phyloP scores from a whole-genome alignment of 2,329 filamentous ascomycete species.

The Fusarium sp. region DNA sequence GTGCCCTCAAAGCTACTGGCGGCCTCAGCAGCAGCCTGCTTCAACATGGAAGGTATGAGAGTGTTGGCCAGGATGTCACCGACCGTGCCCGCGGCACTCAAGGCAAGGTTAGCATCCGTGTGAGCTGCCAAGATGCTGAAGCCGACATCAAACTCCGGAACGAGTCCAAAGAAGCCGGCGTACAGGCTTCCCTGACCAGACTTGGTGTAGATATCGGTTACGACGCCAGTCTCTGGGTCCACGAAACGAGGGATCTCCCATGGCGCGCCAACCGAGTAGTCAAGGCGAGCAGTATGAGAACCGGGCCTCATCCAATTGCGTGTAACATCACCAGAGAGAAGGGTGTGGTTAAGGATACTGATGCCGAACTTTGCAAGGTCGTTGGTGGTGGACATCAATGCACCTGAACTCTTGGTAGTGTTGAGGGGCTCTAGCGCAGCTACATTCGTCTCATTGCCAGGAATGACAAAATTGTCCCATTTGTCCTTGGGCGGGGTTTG shows the following conservation, averaged over 20 bases:
- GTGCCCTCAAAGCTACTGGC: constrained; percentile 26
- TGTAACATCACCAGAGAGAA: constrained; percentile 54
- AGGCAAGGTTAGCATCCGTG: neutral
- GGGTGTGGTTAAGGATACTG: constrained; percentile 42
- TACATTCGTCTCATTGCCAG: neutral
- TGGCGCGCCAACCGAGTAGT: constrained; percentile 55
- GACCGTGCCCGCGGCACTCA: constrained; percentile 1
- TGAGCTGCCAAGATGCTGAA: constrained; percentile 57
- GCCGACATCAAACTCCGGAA: constrained; percentile 61
- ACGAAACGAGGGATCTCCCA: constrained; percentile 60
- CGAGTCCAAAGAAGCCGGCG: constrained; percentile 55
- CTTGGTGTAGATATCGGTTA: constrained; percentile 49
- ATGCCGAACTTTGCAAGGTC: constrained; percentile 39
- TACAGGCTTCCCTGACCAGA: constrained; percentile 32
- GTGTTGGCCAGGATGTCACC: constrained; percentile 16
- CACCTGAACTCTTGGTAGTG: constrained; percentile 23
- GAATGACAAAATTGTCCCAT: constrained; percentile 6
- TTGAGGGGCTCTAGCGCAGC: neutral
- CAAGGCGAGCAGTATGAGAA: constrained; percentile 56
- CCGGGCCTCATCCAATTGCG: constrained; percentile 60
- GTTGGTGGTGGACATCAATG: constrained; percentile 23
- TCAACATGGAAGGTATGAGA: constrained; percentile 20
- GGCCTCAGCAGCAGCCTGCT: constrained; percentile 29
- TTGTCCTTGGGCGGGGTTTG: neutral
- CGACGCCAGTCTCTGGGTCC: constrained; percentile 58